These are phyloP conservation scores for Psilocybe mexicana DNA, from an alignment of 1,284 basidiomycete species.

Conservation along the genomic window DNA sequence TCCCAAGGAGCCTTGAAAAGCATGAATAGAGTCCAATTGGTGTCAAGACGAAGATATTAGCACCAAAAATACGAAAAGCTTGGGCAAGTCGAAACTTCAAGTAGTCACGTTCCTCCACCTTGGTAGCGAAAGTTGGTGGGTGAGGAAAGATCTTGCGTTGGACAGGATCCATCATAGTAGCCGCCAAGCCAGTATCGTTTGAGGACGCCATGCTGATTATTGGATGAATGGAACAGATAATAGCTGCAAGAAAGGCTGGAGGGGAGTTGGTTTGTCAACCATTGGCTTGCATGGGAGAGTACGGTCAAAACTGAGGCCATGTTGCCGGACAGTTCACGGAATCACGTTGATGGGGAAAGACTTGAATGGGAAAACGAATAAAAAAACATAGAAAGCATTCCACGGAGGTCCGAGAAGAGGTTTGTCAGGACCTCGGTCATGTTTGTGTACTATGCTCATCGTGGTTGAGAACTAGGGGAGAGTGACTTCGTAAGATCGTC, in stretches of 20 bases:
- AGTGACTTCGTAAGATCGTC: neutral
- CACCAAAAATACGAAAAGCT: slow-evolving; percentile 51
- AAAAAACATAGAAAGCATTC: neutral
- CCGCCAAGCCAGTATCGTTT: slow-evolving; percentile 7
- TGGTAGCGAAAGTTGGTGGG: slow-evolving; percentile 34
- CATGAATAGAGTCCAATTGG: neutral
- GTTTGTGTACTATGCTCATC: neutral
- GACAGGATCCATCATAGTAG: slow-evolving; percentile 15
- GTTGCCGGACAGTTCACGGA: neutral
- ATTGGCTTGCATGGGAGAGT: neutral
- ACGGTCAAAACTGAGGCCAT: neutral
- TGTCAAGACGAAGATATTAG: slow-evolving; percentile 12
- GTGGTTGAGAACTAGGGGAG: neutral
- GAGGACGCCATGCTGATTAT: slow-evolving; percentile 8
- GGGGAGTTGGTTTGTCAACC: neutral
- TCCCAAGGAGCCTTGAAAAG: slow-evolving; percentile 45
- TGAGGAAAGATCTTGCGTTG: slow-evolving; percentile 18
- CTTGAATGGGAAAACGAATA: neutral
- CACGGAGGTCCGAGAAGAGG: neutral
- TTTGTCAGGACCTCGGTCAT: neutral
- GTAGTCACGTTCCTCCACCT: slow-evolving; percentile 46
- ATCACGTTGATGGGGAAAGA: neutral
- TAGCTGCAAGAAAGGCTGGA: neutral
- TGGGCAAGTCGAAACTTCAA: slow-evolving; percentile 56
- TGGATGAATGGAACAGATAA: neutral